Percentiles rank a stretch among this genome's conserved stretches.
These are phyloP conservation scores for Neurospora africana DNA, from an alignment of 495 filamentous ascomycete genomes.

Conservation along the genomic window DNA sequence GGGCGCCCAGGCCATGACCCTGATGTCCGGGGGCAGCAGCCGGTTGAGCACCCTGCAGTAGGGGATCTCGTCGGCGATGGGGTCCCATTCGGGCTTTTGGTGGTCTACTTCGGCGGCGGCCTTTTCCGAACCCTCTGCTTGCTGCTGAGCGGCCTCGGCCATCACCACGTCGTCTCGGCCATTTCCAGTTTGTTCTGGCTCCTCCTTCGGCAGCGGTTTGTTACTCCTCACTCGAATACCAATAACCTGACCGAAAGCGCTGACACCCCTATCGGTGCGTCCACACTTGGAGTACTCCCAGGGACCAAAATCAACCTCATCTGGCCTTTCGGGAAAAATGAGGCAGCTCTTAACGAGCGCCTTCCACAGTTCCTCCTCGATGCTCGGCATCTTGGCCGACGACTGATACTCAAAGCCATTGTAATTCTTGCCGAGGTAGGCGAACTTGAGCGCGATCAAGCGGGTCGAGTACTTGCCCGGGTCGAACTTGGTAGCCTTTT, in stretches of 20 bases:
- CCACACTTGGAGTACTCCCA: constrained; percentile 92
- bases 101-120: not conserved
- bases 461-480: constrained; percentile 72
- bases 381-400: constrained; percentile 55
- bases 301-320: constrained; percentile 58
- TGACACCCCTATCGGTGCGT: constrained; percentile 84
- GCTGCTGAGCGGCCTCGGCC: not conserved
- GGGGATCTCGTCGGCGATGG: constrained; percentile 68
- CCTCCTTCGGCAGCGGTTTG: constrained; percentile 38
- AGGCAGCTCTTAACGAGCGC: constrained; percentile 69
- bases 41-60: constrained; percentile 76
- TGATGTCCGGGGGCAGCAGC: constrained; percentile 79
- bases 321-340: constrained; percentile 56
- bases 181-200: constrained; percentile 1
- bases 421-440: constrained; percentile 83
- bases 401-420: constrained; percentile 81
- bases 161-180: not conserved
- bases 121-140: not conserved
- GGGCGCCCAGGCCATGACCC: constrained; percentile 88
- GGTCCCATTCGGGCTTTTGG: constrained; percentile 47
- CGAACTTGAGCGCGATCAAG: constrained; percentile 81
- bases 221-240: constrained; percentile 71
- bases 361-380: constrained; percentile 89
- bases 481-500: constrained; percentile 43
- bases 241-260: constrained; percentile 94